Evolutionary conservation across 176 grass and related monocot species (phyloP).

Genomic region (Canna indica): DNA sequence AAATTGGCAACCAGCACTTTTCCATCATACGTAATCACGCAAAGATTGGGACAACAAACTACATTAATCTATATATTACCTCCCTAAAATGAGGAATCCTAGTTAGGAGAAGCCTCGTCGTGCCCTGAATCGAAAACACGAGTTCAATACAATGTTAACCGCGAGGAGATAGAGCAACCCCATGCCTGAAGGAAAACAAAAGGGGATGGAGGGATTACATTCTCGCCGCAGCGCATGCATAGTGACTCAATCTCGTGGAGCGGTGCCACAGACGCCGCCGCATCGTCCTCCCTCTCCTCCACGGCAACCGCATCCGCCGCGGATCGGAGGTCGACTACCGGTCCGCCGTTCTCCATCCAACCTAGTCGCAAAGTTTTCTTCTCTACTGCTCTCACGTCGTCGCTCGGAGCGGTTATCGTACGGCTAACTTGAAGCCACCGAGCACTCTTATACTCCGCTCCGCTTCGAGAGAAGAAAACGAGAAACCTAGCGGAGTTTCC

Average conservation of each 20-base stretch:
- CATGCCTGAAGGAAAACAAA: background rate
- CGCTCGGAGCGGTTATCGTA: background rate
- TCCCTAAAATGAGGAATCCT: conserved; percentile 86
- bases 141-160: background rate
- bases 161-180: too few relatives aligned
- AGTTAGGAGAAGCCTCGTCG: conserved; percentile 65
- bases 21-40: background rate
- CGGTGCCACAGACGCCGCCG: conserved; percentile 35
- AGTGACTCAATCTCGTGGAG: conserved; percentile 86
- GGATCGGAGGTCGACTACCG: conserved; percentile 49
- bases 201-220: conserved; percentile 35
- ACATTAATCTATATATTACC: conserved; percentile 24
- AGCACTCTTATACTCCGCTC: background rate
- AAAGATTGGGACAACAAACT: background rate
- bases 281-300: conserved; percentile 30
- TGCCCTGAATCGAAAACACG: conserved; percentile 32
- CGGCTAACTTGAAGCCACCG: background rate
- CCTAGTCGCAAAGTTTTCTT: conserved; percentile 5
- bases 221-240: conserved; percentile 86
- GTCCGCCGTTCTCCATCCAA: conserved; percentile 39
- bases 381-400: background rate
- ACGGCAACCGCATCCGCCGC: conserved; percentile 46
- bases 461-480: conserved; percentile 12
- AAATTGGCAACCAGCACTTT: background rate
- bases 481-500: conserved; percentile 12